Conservation (phyloP, 306 rosid species). For the Lathyrus oleraceus region DNA sequence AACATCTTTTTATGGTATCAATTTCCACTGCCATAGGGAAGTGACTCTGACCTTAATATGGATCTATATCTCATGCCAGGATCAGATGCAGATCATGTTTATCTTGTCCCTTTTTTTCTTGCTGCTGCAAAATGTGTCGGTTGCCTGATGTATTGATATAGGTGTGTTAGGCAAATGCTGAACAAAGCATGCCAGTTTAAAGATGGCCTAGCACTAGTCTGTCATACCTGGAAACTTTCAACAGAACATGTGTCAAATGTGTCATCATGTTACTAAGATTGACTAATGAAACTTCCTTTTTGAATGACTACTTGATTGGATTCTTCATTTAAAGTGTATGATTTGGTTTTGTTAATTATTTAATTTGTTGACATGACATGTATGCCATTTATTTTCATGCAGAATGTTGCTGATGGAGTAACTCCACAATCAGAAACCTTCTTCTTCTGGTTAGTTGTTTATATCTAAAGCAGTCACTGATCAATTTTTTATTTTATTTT, state of each 20-base stretch:
- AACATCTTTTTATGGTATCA: not conserved
- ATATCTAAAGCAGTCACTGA: slow-evolving; percentile 45
- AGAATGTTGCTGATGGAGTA: slow-evolving; percentile 75
- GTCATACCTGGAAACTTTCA: slow-evolving; percentile 8
- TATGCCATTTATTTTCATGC: slow-evolving; percentile 38
- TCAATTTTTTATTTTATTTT: slow-evolving; percentile 37
- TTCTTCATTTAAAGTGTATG: slow-evolving; percentile 7
- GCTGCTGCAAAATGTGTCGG: not conserved
- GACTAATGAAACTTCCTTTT: slow-evolving; percentile 6
- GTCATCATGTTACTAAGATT: slow-evolving; percentile 6
- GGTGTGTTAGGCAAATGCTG: slow-evolving; percentile 30
- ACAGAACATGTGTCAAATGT: slow-evolving; percentile 2
- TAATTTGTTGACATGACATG: slow-evolving; percentile 25
- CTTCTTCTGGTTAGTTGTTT: slow-evolving; percentile 81
- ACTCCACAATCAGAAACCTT: slow-evolving; percentile 74
- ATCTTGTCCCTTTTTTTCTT: not conserved
- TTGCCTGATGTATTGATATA: slow-evolving; percentile 10
- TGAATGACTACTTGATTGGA: slow-evolving; percentile 12
- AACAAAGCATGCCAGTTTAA: not conserved
- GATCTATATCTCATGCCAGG: slow-evolving; percentile 26
- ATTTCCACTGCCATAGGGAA: slow-evolving; percentile 8
- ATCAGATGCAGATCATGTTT: slow-evolving; percentile 23
- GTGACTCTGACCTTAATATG: slow-evolving; percentile 18
- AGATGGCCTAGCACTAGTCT: slow-evolving; percentile 4
- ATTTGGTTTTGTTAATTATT: slow-evolving; percentile 4